Evolutionary conservation across 768 basidiomycete species (phyloP), one percentile per base, ranked within the genome.

Genomic region (Leccinum barrowsii): DNA sequence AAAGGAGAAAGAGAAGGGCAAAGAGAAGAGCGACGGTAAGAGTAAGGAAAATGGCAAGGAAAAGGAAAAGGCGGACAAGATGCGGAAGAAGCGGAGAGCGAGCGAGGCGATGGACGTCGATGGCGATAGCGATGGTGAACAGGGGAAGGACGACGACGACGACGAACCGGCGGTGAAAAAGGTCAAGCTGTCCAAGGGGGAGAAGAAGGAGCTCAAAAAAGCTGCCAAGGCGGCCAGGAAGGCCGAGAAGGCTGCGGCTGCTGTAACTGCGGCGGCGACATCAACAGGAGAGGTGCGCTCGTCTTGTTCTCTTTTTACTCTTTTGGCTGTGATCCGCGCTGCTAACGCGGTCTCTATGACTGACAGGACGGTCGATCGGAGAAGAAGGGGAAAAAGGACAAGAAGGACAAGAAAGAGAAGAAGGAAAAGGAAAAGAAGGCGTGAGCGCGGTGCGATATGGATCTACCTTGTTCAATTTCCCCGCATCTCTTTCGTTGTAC

Each of bases 121-220:
- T 60, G 80, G 69, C 60, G 80, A 81, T 26, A 77, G 80, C 47
- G 82, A 78, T 1, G 35, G 0, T 19, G 13, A 7, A 40, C 37
- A 19, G 15, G 48, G 28, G 10, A 8, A n/a, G 6, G 65, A 56
- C 1, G 58, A 42, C 4, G 60, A 42, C 4, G 60, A 81, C 11
- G 79, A 81, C 35, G 82, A 80, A 57, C 79, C 75, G 24, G 77
- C 84, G 7, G 61, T 76, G 53, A 91, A 90, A 76, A 91, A 91
- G 76, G 78, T 79, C 57, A 90, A 91, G 76, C 65, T 89, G 50
- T 86, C 86, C 21, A 92, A 91, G 74, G 89, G 91, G 74, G 90
- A 92, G 76, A 90, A 90, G 79, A 91, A 89, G 77, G 87, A 89
- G 17, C 73, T 87, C 71, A 92, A 90, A 74, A 90, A 87, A 74